Base-by-base conservation (phyloP, 345 rosid species). In the Acer yangbiense region DNA sequence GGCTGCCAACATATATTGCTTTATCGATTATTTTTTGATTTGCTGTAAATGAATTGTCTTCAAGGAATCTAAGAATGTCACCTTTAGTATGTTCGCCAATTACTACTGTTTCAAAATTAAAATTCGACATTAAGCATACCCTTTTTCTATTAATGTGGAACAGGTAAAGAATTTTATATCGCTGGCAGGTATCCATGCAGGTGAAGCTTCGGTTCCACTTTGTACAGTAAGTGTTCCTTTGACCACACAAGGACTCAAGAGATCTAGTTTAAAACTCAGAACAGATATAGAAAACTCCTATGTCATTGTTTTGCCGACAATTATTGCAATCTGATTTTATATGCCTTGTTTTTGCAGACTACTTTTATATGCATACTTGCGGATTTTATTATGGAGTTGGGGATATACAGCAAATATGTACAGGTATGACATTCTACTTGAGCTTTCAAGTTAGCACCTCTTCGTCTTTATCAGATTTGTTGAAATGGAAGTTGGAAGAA, bases 111-210 rank as follows among this genome's bases (percentile, higher is more conserved):
- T 61, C 1, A 4, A 68, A 10, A 21, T 0, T 11, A 39, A 41
- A 66, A 58, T 77, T 27, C 18, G 29, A 68, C 5, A 17, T 46
- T 62, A 76, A 60, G 17, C 27, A 13, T 60, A 52, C 71, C 10
- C 57, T 25, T 64, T 68, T 81, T 72, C 62, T 70, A 12, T 52
- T 9, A 70, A 25, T 46, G 32, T 76, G 84, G 64, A 63, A 78
- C 86, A 95, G 98, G 97, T 95, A 74, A 91, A 88, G 87, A 94
- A 82, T 76, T 90, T 87, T 72, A 83, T 95, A 79, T 92, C 98
- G 2, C 72, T 95, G 63, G 98, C 82, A 14, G 98, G 98, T 76
- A 85, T 87, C 44, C 98, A 95, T 82, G 98, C 98, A 66, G 98
- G 95, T 62, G 87, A 85, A 73, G 97, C 98, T 29, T 90, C 98